Base-by-base conservation (phyloP, 257 asterid genomes). In the Asclepias syriaca region DNA sequence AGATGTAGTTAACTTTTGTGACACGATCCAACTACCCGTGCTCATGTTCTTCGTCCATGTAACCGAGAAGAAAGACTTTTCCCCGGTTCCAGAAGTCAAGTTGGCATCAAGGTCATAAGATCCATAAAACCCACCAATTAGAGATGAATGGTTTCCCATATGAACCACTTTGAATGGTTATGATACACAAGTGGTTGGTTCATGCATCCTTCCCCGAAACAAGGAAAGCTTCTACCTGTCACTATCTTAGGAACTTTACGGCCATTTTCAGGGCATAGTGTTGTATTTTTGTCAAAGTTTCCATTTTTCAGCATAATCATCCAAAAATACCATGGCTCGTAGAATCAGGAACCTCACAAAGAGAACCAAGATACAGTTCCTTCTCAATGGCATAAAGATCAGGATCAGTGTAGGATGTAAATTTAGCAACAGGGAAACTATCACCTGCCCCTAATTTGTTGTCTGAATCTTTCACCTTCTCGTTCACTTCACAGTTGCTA, bases 191-290 rank as follows among this genome's bases (percentile, higher is more conserved):
- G 86, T 29, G 97, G 97, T 72, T 89, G 96, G 80, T 91, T 91
- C 97, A 91, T 91, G 73, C 97, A 89, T 45, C 97, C 96, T 78
- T 85, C 64, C 0, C 95, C 97, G 70, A 91, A 91, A 75, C 97
- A 91, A 58, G 97, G 97, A 61, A 91, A 91, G 72, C 19, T 89
- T 76, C 95, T 81, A 70, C 56, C 71, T 0, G 96, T 91, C 69
- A 80, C 87, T 59, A 91, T 86, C 77, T 81, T 86, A n/a, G 70
- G 72, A 18, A 91, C 91, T 79, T 85, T 91, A 63, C 83, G 80
- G 61, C 96, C 97, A 61, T 91, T 89, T 68, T 91, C 97, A 39
- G 96, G 96, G 73, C 96, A 91, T 50, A 87, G 86, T 21, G 89
- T 86, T 9, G 91, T 87, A 51, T 83, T 91, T 77, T 84, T 87